Evolutionary conservation across 352 stramenopile species (phyloP), one percentile per base, ranked within the genome.

Genomic region (Vaucheria bursata): DNA sequence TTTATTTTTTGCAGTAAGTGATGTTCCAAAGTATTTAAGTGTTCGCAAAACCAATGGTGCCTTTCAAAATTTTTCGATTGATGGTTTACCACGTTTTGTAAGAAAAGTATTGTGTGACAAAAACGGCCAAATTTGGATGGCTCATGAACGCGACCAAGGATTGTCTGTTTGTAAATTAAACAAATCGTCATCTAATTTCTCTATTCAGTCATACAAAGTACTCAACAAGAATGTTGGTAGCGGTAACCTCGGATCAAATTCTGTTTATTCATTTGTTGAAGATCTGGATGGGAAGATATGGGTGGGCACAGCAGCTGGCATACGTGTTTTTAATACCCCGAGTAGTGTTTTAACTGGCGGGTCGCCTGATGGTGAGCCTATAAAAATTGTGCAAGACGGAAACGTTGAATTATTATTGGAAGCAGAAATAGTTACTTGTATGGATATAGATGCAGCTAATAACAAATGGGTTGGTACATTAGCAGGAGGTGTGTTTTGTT

Each of bases 351-450:
- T 59, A 18, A 59, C 12, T 59, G 45, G 45, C 25, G 45, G 12
- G 25, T 18, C 18, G 18, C 25, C 18, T 25, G 45, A 59, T 59
- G 45, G 12, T 18, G 12, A 59, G 25, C 45, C 45, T 18, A 59
- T 59, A 59, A 59, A 59, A 25, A 59, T 59, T 25, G 45, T 59
- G 45, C 45, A 59, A 59, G 45, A 59, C 25, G 45, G 45, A 59
- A 59, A 59, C 45, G 45, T 59, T 59, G 45, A 59, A 25, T 25
- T 59, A 18, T 59, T 59, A 59, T 25, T 59, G 12, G 45, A 59
- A 59, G 25, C 18, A 59, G 45, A 59, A 18, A 25, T 59, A 18
- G 45, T 59, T 59, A 59, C 45, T 25, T 59, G 45, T 59, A 59
- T 59, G 18, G 45, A 18, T 59, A 25, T 59, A 25, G 45, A 59